A percentile compares a stretch with the other conserved stretches of the same genome.
phyloP scores from a whole-genome alignment of 345 rosid species.

The Heritiera fomes region DNA sequence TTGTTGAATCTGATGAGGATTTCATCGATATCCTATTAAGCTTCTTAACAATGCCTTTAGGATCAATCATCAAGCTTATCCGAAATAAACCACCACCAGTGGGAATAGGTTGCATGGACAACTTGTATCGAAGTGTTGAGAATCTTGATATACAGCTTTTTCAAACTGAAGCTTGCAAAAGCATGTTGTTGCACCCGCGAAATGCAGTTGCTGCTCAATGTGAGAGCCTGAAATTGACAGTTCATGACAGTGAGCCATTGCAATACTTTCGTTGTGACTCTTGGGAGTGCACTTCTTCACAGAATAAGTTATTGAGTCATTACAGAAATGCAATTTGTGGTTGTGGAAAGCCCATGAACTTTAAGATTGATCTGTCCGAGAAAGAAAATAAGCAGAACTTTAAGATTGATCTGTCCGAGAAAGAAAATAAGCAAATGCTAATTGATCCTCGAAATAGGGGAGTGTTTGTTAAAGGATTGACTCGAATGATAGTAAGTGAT shows the following conservation, averaged over 20 bases:
- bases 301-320: constrained; percentile 7
- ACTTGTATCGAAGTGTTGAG: constrained; percentile 25
- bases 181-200: constrained; percentile 25
- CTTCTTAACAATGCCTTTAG: constrained; percentile 33
- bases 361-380: background rate
- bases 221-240: constrained; percentile 20
- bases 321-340: background rate
- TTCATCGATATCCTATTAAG: constrained; percentile 31
- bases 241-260: background rate
- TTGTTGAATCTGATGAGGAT: constrained; percentile 24
- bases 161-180: constrained; percentile 11
- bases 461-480: constrained; percentile 23
- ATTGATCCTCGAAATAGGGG: background rate
- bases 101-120: constrained; percentile 24
- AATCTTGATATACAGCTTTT: constrained; percentile 15
- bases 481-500: constrained; percentile 8
- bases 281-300: background rate
- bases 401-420: background rate
- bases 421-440: background rate
- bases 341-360: background rate
- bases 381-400: too few relatives aligned
- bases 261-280: background rate
- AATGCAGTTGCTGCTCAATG: constrained; percentile 7
- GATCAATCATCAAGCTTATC: constrained; percentile 16
- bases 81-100: background rate